Base-by-base conservation (phyloP, 2,329 filamentous ascomycete species). In the Lachnellula arida region DNA sequence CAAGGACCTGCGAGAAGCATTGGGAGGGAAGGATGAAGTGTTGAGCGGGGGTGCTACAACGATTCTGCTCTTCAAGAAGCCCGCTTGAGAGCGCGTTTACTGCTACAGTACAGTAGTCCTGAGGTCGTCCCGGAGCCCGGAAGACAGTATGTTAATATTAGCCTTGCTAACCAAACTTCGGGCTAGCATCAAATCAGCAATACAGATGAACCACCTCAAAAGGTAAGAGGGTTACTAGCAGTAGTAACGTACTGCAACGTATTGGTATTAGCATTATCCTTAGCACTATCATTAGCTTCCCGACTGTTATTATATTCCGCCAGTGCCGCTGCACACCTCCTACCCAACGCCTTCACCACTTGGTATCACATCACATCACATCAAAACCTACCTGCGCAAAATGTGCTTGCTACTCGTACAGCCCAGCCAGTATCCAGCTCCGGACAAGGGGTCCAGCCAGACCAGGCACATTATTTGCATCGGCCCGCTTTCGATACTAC, bases 61-160 rank as follows among this genome's bases (percentile, higher is more conserved):
- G 19, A 57, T 58, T 54, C 48, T 61, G 42, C 51, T 63, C 12
- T 66, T 61, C 53, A 65, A 62, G 51, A 65, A 59, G 60, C 34
- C 46, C 4, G 40, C 2, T 25, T 58, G 22, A 34, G 22, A 17
- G n/a, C 15, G 43, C 5, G 14, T 22, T 5, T 15, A 19, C 42
- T 22, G 28, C 28, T 22, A 15, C 14, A 9, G 44, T 22, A 15
- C 14, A 9, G 44, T n/a, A 6, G 44, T 32, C 23, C 2, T 8
- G 19, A 44, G 11, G 9, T 19, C 1, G 8, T 23, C 11, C 19
- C 6, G 11, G 19, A 14, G 4, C 19, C 42, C n/a, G 19, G 42
- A 9, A 12, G 15, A 22, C 19, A 44, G 19, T 3, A 23, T 14
- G 42, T 19, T 19, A 22, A 5, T 17, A 9, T 14, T 22, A 17